Evolutionary conservation across 1,284 basidiomycete genomes (phyloP), one percentile per base, ranked within the genome.

Genomic region (Ceratobasidium sp.): DNA sequence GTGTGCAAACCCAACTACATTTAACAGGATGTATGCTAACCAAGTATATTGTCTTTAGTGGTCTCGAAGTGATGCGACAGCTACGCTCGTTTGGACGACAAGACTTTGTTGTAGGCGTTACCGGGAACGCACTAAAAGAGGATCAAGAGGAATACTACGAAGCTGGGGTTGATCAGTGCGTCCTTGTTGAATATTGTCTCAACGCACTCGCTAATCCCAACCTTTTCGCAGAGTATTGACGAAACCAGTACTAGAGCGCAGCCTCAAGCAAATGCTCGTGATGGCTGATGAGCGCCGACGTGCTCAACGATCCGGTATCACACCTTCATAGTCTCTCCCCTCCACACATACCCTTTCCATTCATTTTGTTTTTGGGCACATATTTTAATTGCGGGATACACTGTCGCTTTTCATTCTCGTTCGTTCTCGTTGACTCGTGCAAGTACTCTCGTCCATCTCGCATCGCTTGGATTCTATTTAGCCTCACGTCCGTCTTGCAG

Each of bases 121-220:
- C 81, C 77, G 89, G 90, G 5, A 91, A 91, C 76, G 89, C 90
- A 18, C 81, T 91, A 18, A 80, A 89, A 49, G 83, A 85, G 43
- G 90, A 91, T 78, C 87, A 89, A 83, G 87, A 89, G 69, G 91
- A 92, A 79, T 95, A 94, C 79, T 82, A 91, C 8, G 86, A 87
- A 0, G 92, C 92, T 4, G 92, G 93, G 6, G 92, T 88, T 52
- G 89, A 94, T 81, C 85, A 87, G 91, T 91, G 80, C 75, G 89
- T 83, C 18, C 54, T 54, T 28, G n/a, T 54, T 38, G 58, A 47
- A 38, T 35, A 32, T 14, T 46, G 64, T 52, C 26, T 47, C 57
- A 14, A 9, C 7, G 13, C 35, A n/a, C 44, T 35, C 52, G 28
- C 49, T 44, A 64, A 44, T 50, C 72, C 75, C 44, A 61, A 50